phyloP scores from a whole-genome alignment of 2,329 filamentous ascomycete species.

The Penicillium thymicola region DNA sequence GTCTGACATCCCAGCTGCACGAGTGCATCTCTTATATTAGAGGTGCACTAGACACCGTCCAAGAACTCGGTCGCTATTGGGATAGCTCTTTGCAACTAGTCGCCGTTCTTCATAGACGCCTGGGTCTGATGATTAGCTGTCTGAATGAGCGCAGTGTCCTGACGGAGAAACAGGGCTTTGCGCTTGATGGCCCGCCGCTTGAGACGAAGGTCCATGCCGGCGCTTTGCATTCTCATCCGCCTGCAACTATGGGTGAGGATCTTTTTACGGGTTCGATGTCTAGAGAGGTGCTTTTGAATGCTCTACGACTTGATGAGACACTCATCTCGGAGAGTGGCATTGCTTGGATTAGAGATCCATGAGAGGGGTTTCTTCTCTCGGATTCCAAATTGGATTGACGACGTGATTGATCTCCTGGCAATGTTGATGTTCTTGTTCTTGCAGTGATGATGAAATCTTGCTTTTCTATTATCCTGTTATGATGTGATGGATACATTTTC shows the following conservation, averaged over 20 bases:
- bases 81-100: conserved; percentile 54
- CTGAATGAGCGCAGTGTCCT: conserved; percentile 31
- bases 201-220: conserved; percentile 38
- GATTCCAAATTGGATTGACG: background rate
- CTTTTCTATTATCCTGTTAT: background rate
- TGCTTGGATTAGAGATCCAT: conserved; percentile 28
- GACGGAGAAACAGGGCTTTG: conserved; percentile 38
- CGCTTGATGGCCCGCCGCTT: conserved; percentile 36
- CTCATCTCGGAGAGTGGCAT: conserved; percentile 25
- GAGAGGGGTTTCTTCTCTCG: background rate
- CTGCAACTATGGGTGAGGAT: conserved; percentile 36
- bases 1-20: conserved; percentile 51
- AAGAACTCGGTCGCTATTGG: conserved; percentile 59
- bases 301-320: conserved; percentile 30
- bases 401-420: background rate
- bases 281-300: conserved; percentile 28
- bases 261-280: conserved; percentile 40
- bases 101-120: conserved; percentile 48
- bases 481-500: conserved; percentile 1
- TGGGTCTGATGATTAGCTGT: conserved; percentile 44
- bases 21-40: conserved; percentile 54
- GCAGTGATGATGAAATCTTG: background rate
- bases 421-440: background rate
- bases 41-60: conserved; percentile 53
- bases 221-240: conserved; percentile 12